Conservation (phyloP, 352 stramenopile species). For the Elongisporangium senticosum region DNA sequence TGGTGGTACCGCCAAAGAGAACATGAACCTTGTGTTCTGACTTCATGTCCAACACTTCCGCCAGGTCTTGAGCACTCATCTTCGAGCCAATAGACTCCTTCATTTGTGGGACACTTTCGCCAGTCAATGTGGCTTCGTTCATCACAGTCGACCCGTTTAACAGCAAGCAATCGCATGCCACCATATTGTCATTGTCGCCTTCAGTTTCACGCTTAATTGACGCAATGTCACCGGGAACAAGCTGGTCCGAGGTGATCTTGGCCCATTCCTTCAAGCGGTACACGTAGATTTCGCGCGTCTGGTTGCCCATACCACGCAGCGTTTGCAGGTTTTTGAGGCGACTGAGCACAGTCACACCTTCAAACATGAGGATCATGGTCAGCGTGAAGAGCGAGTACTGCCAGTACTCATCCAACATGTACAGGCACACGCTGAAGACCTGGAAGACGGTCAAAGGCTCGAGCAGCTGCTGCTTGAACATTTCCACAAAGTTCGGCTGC, state of each 20-base stretch:
- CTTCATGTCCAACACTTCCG: constrained; percentile 81
- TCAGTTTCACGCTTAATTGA: constrained; percentile 89
- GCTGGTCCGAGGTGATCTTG: constrained; percentile 69
- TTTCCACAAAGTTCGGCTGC: constrained; percentile 91
- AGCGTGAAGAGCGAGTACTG: constrained; percentile 99
- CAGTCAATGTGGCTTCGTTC: constrained; percentile 98
- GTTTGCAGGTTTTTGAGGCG: constrained; percentile 94
- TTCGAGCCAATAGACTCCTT: constrained; percentile 91
- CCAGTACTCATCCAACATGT: constrained; percentile 99
- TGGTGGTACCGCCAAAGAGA: constrained; percentile 91
- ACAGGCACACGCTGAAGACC: constrained; percentile 97
- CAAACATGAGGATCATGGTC: constrained; percentile 97
- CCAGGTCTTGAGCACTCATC: constrained; percentile 69
- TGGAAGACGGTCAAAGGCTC: constrained; percentile 99
- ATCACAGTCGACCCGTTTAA: constrained; percentile 93
- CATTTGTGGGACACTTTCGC: constrained; percentile 97
- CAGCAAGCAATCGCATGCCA: constrained; percentile 96
- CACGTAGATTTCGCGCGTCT: constrained; percentile 83
- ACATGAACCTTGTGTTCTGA: constrained; percentile 86
- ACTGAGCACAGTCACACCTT: constrained; percentile 94
- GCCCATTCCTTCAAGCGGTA: constrained; percentile 88
- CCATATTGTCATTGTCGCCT: constrained; percentile 69
- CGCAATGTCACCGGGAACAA: constrained; percentile 93
- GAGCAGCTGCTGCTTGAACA: constrained; percentile 97
- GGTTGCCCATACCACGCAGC: constrained; percentile 92